Conservation (phyloP, 148 eudicot species). For the Chenopodium quinoa region DNA sequence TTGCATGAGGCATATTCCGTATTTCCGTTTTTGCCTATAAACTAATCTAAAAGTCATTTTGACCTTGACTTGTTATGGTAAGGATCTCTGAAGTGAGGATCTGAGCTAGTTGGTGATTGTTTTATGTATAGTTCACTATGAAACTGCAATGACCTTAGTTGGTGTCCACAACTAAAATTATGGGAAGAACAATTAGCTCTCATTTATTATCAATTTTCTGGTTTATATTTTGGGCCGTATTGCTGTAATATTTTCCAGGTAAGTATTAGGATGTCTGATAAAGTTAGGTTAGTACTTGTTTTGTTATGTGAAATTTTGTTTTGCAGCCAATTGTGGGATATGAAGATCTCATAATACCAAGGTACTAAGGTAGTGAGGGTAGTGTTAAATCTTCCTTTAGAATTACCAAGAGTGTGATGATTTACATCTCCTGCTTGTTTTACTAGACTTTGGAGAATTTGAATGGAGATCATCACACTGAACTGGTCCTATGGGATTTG, state of each 20-base stretch:
- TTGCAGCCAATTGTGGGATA: neutral
- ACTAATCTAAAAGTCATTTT: neutral
- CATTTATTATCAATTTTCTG: neutral
- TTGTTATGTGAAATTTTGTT: neutral
- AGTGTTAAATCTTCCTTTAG: neutral
- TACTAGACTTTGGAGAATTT: no score
- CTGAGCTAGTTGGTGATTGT: neutral
- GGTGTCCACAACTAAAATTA: neutral
- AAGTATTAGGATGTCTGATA: neutral
- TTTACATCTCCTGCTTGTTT: no score
- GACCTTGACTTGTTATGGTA: neutral
- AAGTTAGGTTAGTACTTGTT: neutral
- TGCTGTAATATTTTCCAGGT: neutral
- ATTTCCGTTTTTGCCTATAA: neutral
- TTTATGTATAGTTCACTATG: no score
- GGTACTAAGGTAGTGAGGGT: neutral
- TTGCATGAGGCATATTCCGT: neutral
- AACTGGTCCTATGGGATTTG: neutral
- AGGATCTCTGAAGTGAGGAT: neutral
- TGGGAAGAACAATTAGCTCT: neutral
- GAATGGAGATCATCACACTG: neutral
- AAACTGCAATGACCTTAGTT: no score
- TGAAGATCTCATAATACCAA: neutral
- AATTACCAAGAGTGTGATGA: neutral
- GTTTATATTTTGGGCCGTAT: neutral